Evolutionary conservation across 176 grass and related monocot species (phyloP).

Genomic region (Oryza longistaminata): DNA sequence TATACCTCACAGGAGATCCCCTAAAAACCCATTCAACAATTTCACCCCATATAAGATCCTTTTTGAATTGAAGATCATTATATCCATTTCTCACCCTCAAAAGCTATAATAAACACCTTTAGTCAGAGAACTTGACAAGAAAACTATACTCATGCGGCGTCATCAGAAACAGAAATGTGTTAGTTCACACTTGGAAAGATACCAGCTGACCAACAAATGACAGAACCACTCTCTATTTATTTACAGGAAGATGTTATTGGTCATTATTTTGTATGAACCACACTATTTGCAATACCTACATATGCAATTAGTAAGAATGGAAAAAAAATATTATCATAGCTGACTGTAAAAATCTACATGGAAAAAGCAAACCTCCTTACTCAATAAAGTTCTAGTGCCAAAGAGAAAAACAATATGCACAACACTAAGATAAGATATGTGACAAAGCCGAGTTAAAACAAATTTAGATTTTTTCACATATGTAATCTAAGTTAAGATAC

Average conservation of each 20-base stretch:
- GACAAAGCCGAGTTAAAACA: background rate
- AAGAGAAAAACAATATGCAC: constrained; percentile 7
- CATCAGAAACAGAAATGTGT: constrained; percentile 19
- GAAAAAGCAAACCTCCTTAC: constrained; percentile 18
- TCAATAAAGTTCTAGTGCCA: constrained; percentile 19
- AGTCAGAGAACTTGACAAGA: background rate
- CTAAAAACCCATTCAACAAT: background rate
- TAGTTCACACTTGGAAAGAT: background rate
- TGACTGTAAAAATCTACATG: constrained; percentile 15
- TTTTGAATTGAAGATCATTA: constrained; percentile 7
- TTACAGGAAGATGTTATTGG: background rate
- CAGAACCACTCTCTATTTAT: background rate
- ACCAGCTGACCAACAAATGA: constrained; percentile 9
- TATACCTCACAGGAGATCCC: background rate
- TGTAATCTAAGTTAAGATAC: constrained; percentile 4
- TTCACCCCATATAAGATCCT: background rate
- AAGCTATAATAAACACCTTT: background rate
- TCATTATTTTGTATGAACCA: constrained; percentile 11
- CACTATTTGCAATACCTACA: background rate
- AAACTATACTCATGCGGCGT: background rate
- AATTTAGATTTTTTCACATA: background rate
- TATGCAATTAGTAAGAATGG: constrained; percentile 21
- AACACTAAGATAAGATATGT: constrained; percentile 4
- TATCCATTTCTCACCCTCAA: constrained; percentile 14
- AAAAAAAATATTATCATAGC: constrained; percentile 14